These are phyloP conservation scores for Rhododendron mucronatum DNA, from an alignment of 148 eudicot genomes.

Conservation along the genomic window DNA sequence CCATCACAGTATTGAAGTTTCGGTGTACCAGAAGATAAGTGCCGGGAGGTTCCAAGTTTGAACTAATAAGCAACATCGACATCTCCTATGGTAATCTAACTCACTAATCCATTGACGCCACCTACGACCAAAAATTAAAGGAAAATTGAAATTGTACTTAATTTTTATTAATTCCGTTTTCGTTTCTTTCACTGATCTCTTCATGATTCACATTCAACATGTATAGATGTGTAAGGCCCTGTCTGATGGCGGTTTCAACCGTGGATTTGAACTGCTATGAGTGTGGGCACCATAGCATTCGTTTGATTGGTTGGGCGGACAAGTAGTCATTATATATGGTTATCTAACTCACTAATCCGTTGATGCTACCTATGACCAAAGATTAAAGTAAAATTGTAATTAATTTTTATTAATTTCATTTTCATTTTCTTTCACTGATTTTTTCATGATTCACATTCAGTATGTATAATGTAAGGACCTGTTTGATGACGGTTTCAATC, in stretches of 20 bases:
- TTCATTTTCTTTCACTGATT: background rate
- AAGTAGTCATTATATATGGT: too few species aligned
- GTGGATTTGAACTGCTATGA: background rate
- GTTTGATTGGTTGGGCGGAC: background rate
- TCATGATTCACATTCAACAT: background rate
- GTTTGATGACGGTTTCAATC: background rate
- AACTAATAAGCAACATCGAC: background rate
- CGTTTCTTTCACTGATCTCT: background rate
- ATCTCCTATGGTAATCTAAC: too few species aligned
- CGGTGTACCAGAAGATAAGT: background rate
- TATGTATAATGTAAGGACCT: background rate
- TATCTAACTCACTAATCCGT: too few species aligned
- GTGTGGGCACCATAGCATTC: too few species aligned
- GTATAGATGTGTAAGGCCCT: background rate
- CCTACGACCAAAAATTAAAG: background rate
- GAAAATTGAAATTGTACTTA: background rate
- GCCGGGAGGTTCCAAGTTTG: background rate
- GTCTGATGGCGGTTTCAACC: background rate
- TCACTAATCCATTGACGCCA: background rate
- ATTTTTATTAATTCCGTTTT: too few species aligned
- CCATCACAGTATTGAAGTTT: background rate
- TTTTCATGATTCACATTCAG: background rate
- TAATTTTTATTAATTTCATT: too few species aligned
- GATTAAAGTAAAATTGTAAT: background rate
- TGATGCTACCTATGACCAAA: background rate